These are phyloP conservation scores for Chaetomium tenue DNA, from an alignment of 495 filamentous ascomycete genomes.

Conservation along the genomic window DNA sequence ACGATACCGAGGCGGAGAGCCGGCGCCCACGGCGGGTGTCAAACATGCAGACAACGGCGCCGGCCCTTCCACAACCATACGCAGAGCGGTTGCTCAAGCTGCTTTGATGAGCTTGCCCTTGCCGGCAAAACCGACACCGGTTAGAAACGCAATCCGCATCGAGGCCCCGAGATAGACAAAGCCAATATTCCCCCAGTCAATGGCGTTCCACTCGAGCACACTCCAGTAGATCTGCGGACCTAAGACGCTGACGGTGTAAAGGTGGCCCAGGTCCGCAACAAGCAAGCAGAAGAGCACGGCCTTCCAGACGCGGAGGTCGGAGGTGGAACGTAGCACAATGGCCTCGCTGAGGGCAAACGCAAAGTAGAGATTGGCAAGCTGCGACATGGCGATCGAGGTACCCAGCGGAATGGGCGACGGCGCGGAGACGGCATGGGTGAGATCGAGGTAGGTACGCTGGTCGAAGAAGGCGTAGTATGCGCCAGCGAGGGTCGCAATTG, in stretches of 20 bases:
- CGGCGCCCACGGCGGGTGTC: too few species aligned
- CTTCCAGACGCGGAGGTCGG: conserved; percentile 62
- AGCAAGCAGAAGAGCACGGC: conserved; percentile 59
- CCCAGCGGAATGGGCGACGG: conserved; percentile 39
- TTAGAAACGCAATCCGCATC: conserved; percentile 56
- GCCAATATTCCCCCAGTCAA: conserved; percentile 63
- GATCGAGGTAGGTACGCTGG: conserved; percentile 56
- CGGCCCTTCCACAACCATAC: too few species aligned
- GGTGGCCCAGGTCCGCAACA: conserved; percentile 66
- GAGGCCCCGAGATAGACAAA: conserved; percentile 60
- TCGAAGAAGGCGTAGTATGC: conserved; percentile 60
- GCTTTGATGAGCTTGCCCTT: conserved; percentile 25
- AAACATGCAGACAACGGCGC: not conserved
- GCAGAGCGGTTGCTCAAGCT: conserved; percentile 17
- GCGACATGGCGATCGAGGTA: conserved; percentile 57
- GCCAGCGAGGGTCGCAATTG: conserved; percentile 60
- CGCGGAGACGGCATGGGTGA: conserved; percentile 54
- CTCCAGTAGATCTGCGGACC: conserved; percentile 58
- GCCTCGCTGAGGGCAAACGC: conserved; percentile 70
- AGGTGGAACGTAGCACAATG: conserved; percentile 61
- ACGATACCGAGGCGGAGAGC: too few species aligned
- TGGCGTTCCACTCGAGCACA: conserved; percentile 58
- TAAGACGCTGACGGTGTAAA: conserved; percentile 54
- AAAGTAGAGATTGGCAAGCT: conserved; percentile 64
- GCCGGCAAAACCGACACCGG: conserved; percentile 48